Evolutionary conservation across 495 filamentous ascomycete genomes (phyloP).

Genomic region (Penicillium goetzii): DNA sequence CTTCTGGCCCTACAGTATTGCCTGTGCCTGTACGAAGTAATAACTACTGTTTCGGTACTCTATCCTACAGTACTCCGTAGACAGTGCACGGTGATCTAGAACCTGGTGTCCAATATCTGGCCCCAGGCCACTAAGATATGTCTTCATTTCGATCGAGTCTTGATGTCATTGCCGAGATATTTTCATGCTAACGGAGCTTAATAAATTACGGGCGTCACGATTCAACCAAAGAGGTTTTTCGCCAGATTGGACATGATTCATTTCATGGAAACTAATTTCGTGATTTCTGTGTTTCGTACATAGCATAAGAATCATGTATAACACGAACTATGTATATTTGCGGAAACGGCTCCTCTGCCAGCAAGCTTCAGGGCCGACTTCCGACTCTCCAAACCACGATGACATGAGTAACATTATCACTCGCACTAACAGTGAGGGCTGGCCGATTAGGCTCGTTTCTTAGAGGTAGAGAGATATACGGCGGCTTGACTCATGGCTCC

Average conservation of each 20-base stretch:
- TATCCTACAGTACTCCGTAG: too few species aligned
- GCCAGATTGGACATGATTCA: neutral
- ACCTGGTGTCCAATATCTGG: neutral
- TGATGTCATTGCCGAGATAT: constrained; percentile 14
- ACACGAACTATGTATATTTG: neutral
- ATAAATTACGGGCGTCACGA: neutral
- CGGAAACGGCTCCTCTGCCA: neutral
- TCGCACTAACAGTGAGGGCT: neutral
- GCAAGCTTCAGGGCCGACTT: neutral
- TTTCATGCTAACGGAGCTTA: constrained; percentile 2
- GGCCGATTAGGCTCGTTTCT: too few species aligned
- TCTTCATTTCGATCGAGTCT: constrained; percentile 6
- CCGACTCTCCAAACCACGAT: neutral
- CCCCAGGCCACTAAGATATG: neutral
- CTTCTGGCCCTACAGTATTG: neutral
- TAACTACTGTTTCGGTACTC: constrained; percentile 3
- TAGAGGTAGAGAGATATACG: too few species aligned
- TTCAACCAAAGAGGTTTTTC: neutral
- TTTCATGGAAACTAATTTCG: neutral
- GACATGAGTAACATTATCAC: neutral
- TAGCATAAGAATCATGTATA: too few species aligned
- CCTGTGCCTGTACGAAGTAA: neutral
- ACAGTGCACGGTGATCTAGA: constrained; percentile 14
- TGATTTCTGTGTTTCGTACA: neutral
- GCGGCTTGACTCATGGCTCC: neutral